Evolutionary conservation across 306 rosid genomes (phyloP), one percentile per base, ranked within the genome.

Genomic region (Clitoria ternatea): DNA sequence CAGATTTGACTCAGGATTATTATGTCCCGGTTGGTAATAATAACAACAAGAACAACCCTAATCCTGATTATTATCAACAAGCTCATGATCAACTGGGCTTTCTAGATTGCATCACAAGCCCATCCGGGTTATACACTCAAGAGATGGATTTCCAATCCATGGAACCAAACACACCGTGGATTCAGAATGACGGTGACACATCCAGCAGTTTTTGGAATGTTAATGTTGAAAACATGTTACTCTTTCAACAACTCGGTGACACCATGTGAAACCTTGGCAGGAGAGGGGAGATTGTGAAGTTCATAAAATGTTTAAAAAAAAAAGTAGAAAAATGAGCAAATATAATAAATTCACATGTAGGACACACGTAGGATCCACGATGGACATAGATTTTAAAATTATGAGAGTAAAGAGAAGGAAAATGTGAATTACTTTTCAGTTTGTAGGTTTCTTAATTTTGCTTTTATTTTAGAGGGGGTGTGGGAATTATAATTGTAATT

Each of bases 191-290:
- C n/a, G 90, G 83, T 76, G 94, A 83, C 76, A 27, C 80, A 29
- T 77, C 86, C 48, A 89, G 81, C 84, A 84, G 77, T 81, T 77
- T 87, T 50, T 95, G 90, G 96, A 84, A 81, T 50, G 88, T 74
- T 43, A 84, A 81, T 50, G 88, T 74, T 43, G 97, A 89, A 14
- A 88, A 91, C 78, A 78, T 86, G 61, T 84, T 86, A 80, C 81
- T 94, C 69, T 81, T 85, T 29, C 96, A 85, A 66, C 86, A 86
- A 13, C 86, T 83, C 23, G 50, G 69, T 63, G 84, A 62, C 53
- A 84, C 32, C 70, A 50, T 83, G 50, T 79, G 54, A 72, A 70
- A 59, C 14, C 43, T 12, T 19, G 2, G 7, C 0, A 35, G 29
- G 18, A 12, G 39, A 11, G 55, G 55, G 69, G 67, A 2, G 32